phyloP scores from a whole-genome alignment of 2,329 filamentous ascomycete genomes.

The Claviceps pazoutovae region DNA sequence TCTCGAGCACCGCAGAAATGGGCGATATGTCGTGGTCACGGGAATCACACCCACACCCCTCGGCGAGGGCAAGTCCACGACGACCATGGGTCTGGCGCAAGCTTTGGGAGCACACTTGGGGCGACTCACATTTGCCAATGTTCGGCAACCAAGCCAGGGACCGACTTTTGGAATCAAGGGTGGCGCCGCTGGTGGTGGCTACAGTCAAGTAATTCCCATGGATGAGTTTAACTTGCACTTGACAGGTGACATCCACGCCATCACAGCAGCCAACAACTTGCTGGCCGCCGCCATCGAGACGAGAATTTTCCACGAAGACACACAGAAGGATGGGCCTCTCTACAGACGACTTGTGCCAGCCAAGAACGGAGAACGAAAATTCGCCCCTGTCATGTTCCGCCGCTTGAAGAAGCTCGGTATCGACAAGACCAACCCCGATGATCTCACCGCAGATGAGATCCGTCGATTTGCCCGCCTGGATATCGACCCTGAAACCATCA shows the following conservation, averaged over 20 bases:
- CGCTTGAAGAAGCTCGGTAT: conserved; percentile 93
- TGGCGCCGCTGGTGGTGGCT: conserved; percentile 89
- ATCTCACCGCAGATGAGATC: conserved; percentile 83
- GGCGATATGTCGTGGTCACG: conserved; percentile 82
- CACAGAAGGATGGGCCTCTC: conserved; percentile 78
- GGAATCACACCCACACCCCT: conserved; percentile 95
- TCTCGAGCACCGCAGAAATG: conserved; percentile 74
- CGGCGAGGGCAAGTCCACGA: conserved; percentile 96
- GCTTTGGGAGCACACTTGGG: conserved; percentile 80
- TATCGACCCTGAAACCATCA: conserved; percentile 93
- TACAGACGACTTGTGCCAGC: conserved; percentile 77
- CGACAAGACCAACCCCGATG: conserved; percentile 82
- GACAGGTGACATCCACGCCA: conserved; percentile 95
- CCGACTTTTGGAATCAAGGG: conserved; percentile 99
- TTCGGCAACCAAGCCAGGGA: conserved; percentile 90
- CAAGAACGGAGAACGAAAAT: conserved; percentile 81
- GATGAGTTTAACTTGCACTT: conserved; percentile 98
- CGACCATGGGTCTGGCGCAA: conserved; percentile 88
- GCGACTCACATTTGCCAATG: conserved; percentile 86
- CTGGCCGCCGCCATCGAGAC: conserved; percentile 94
- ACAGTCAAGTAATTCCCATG: conserved; percentile 99
- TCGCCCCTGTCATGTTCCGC: conserved; percentile 82
- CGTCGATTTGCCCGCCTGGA: conserved; percentile 80
- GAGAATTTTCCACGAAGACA: conserved; percentile 94
- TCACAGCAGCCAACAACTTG: conserved; percentile 93